Percentiles rank a stretch among this genome's conserved stretches.
Evolutionary conservation across 768 basidiomycete genomes (phyloP).

Genomic region (Podaxis sp.): DNA sequence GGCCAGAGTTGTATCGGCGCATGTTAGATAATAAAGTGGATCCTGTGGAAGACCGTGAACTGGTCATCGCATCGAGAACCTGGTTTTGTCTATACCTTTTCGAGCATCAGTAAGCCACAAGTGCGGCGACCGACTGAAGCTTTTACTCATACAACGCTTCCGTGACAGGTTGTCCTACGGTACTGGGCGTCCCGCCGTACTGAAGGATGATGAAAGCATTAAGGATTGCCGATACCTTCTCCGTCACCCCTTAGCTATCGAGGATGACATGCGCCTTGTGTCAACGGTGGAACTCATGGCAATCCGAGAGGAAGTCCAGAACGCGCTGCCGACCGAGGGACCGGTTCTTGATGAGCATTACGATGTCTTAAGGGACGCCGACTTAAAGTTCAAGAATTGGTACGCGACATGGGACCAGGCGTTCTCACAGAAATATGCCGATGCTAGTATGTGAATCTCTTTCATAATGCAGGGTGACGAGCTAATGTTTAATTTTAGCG

Average conservation of each 20-base stretch:
- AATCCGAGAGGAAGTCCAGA: constrained; percentile 83
- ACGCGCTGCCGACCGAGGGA: constrained; percentile 74
- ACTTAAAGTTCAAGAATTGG: constrained; percentile 79
- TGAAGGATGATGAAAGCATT: constrained; percentile 92
- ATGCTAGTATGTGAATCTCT: constrained; percentile 55
- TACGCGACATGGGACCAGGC: constrained; percentile 76
- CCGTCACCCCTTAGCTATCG: constrained; percentile 84
- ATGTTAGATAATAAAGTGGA: constrained; percentile 70
- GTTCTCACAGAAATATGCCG: constrained; percentile 80
- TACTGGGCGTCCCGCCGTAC: constrained; percentile 88
- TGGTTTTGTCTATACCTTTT: constrained; percentile 96
- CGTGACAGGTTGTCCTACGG: constrained; percentile 84
- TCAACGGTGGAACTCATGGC: constrained; percentile 93
- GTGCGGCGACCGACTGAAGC: background rate
- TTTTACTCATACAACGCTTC: background rate
- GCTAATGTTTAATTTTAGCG: constrained; percentile 35
- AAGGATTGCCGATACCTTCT: constrained; percentile 75
- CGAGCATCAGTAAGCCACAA: constrained; percentile 79
- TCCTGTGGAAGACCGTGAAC: constrained; percentile 63
- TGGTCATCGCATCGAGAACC: constrained; percentile 79
- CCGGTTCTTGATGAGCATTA: constrained; percentile 74
- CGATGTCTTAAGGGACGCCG: constrained; percentile 67
- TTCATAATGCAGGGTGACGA: background rate
- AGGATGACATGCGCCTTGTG: constrained; percentile 93
- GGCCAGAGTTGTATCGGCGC: constrained; percentile 75